phyloP scores from a whole-genome alignment of 2,329 filamentous ascomycete species.

The Trichoderma guizhouense region DNA sequence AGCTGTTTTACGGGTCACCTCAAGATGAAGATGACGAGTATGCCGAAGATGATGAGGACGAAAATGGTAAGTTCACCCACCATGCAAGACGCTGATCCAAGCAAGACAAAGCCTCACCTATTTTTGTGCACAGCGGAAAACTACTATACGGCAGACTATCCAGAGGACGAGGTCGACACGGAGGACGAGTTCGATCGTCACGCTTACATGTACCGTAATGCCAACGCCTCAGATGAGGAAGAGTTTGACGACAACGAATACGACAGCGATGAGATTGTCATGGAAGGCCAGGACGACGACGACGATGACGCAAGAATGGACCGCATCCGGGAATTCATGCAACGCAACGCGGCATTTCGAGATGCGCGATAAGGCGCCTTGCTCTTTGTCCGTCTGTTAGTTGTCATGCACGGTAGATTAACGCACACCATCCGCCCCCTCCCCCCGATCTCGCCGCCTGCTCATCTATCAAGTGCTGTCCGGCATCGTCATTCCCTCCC shows the following conservation, averaged over 20 bases:
- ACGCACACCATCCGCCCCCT: background rate
- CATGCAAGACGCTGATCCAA: background rate
- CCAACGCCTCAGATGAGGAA: constrained; percentile 53
- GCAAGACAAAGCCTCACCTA: background rate
- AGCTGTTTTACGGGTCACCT: constrained; percentile 58
- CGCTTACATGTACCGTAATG: constrained; percentile 52
- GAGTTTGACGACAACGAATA: constrained; percentile 46
- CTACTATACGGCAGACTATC: constrained; percentile 76
- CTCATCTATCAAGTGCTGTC: background rate
- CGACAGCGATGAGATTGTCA: constrained; percentile 37
- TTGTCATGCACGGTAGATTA: background rate
- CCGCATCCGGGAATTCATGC: constrained; percentile 38
- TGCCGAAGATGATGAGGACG: constrained; percentile 59
- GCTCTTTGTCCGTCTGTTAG: background rate
- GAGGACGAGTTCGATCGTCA: constrained; percentile 55
- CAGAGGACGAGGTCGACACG: constrained; percentile 72
- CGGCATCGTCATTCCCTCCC: background rate
- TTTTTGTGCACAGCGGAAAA: constrained; percentile 58
- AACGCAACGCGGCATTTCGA: constrained; percentile 28
- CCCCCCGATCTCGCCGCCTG: background rate
- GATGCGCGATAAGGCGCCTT: background rate
- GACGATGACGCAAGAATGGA: constrained; percentile 37
- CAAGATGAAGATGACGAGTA: constrained; percentile 60
- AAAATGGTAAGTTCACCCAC: constrained; percentile 51
- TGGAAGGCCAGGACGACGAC: constrained; percentile 36